Conservation (phyloP, 345 rosid species). For the Luvunga scandens region DNA sequence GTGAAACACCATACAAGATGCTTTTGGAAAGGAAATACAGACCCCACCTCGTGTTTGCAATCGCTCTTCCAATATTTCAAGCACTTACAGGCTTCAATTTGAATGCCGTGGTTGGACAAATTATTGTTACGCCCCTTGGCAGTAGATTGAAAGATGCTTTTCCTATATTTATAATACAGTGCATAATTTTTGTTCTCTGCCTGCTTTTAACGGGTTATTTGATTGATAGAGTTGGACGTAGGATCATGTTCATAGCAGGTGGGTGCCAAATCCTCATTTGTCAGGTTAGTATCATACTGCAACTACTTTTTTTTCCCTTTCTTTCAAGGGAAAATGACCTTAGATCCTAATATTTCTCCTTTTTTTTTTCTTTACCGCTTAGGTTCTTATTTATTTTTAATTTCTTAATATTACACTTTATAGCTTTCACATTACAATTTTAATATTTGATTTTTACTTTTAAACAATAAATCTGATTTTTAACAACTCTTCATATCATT, state of each 20-base stretch:
- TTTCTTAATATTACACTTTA: too few relatives aligned
- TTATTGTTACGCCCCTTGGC: background rate
- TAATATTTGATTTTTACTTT: too few relatives aligned
- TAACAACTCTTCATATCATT: too few relatives aligned
- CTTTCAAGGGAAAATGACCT: too few relatives aligned
- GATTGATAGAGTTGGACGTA: slow-evolving; percentile 21
- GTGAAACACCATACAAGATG: background rate
- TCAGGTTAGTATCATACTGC: background rate
- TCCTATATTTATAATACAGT: background rate
- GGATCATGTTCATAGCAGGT: slow-evolving; percentile 17
- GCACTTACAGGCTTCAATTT: background rate
- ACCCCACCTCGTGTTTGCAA: background rate
- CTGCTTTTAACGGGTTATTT: slow-evolving; percentile 3
- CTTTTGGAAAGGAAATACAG: background rate
- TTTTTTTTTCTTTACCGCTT: too few relatives aligned
- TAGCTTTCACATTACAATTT: too few relatives aligned
- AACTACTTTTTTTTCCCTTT: too few relatives aligned
- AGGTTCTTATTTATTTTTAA: too few relatives aligned
- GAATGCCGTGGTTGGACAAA: background rate
- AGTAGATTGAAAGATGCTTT: background rate
- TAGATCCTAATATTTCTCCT: too few relatives aligned
- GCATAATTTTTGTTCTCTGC: background rate
- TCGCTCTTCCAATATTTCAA: background rate
- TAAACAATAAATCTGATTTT: too few relatives aligned
- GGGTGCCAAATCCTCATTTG: slow-evolving; percentile 16